phyloP scores from a whole-genome alignment of 345 rosid genomes.

The Aquilaria yunnanensis region DNA sequence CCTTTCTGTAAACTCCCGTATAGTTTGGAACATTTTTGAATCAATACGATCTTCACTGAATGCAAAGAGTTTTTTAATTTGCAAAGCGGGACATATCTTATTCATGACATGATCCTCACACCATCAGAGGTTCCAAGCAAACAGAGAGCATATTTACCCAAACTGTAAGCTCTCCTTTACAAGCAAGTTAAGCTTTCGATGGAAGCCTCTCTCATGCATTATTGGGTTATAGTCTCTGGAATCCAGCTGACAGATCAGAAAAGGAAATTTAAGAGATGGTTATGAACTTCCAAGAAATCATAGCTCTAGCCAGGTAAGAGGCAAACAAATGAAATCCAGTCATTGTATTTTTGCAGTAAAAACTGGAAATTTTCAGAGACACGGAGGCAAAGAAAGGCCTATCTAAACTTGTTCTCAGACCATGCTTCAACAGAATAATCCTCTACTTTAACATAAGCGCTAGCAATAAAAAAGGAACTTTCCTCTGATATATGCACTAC shows the following conservation, averaged over 20 bases:
- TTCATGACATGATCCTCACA: too few species aligned
- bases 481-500: too few species aligned
- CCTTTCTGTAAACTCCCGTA: neutral
- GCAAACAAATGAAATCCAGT: too few species aligned
- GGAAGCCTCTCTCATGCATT: constrained; percentile 75
- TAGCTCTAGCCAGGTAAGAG: neutral
- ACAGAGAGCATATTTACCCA: constrained; percentile 39
- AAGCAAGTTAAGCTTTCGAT: constrained; percentile 60
- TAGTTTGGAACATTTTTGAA: neutral
- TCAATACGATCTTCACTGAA: neutral
- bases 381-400: too few species aligned
- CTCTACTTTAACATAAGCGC: too few species aligned
- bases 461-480: too few species aligned
- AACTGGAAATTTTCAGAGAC: too few species aligned
- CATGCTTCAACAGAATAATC: too few species aligned
- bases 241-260: constrained; percentile 45
- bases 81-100: neutral
- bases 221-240: constrained; percentile 68
- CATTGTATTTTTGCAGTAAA: too few species aligned
- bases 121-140: constrained; percentile 3
- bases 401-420: too few species aligned
- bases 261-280: constrained; percentile 1
- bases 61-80: neutral
- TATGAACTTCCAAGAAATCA: constrained; percentile 4
- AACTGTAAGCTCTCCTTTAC: constrained; percentile 72